These are phyloP conservation scores for Mortierella sp. DNA, from an alignment of 371 early-diverging fungal genomes.

Conservation along the genomic window DNA sequence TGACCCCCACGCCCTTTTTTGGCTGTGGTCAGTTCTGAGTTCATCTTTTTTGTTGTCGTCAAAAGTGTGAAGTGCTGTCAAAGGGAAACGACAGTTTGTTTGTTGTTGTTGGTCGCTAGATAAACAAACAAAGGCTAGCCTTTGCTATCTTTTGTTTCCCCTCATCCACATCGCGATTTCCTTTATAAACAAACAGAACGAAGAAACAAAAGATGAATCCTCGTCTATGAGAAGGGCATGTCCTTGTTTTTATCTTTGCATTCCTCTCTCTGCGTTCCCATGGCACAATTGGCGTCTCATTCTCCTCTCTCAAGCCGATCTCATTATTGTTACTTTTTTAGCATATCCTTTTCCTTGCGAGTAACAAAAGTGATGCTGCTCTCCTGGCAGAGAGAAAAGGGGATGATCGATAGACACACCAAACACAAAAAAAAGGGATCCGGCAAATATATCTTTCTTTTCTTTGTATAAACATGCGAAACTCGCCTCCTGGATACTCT, in stretches of 20 bases:
- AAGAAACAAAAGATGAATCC: no score
- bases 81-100: neutral
- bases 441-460: neutral
- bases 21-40: neutral
- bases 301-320: neutral
- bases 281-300: neutral
- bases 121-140: neutral
- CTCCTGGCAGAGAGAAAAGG: neutral
- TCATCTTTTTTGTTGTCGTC: neutral
- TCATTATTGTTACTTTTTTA: neutral
- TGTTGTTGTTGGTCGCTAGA: neutral
- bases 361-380: no score
- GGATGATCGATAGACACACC: neutral
- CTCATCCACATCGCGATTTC: no score
- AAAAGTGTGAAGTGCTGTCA: neutral
- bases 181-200: neutral
- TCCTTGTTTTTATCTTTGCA: neutral
- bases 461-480: neutral
- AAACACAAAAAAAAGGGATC: neutral
- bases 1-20: neutral
- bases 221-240: neutral
- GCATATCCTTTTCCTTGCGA: neutral
- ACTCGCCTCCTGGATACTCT: slow-evolving; percentile 5
- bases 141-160: no score
- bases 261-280: neutral